Evolutionary conservation across 2,329 filamentous ascomycete genomes (phyloP).

Genomic region (Gremmenia infestans): DNA sequence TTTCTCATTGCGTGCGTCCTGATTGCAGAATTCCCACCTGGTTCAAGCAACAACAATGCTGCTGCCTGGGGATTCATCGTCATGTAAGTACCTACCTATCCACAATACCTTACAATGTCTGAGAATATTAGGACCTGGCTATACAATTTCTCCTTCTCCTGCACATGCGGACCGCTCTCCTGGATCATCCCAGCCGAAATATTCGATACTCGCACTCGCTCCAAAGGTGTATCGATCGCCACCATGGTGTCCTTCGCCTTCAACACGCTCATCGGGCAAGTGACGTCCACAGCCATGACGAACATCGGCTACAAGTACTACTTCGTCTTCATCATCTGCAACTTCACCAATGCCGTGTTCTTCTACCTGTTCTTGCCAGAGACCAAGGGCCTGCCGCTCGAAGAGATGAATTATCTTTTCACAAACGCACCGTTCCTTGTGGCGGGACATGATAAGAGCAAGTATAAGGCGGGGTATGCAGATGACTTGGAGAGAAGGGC

Average conservation of each 20-base stretch:
- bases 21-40: slow-evolving; percentile 55
- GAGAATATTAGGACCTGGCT: slow-evolving; percentile 56
- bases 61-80: slow-evolving; percentile 72
- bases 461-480: slow-evolving; percentile 41
- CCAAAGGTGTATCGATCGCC: slow-evolving; percentile 58
- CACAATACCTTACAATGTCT: neutral
- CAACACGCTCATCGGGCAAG: slow-evolving; percentile 50
- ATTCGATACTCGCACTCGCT: slow-evolving; percentile 52
- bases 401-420: slow-evolving; percentile 36
- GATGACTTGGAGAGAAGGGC: slow-evolving; percentile 56
- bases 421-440: slow-evolving; percentile 55
- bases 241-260: slow-evolving; percentile 54
- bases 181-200: slow-evolving; percentile 57
- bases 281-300: slow-evolving; percentile 52
- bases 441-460: slow-evolving; percentile 48
- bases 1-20: slow-evolving; percentile 64
- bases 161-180: slow-evolving; percentile 49
- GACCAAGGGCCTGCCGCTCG: slow-evolving; percentile 31
- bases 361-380: slow-evolving; percentile 32
- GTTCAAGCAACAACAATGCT: slow-evolving; percentile 41
- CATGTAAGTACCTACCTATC: slow-evolving; percentile 31
- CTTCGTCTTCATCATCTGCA: slow-evolving; percentile 45
- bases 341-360: slow-evolving; percentile 38
- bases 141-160: slow-evolving; percentile 66
- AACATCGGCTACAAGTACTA: slow-evolving; percentile 47